A percentile compares a stretch with the other conserved stretches of the same genome.
phyloP scores from a whole-genome alignment of 2,329 filamentous ascomycete species.

The Rhinocladiella mackenziei region DNA sequence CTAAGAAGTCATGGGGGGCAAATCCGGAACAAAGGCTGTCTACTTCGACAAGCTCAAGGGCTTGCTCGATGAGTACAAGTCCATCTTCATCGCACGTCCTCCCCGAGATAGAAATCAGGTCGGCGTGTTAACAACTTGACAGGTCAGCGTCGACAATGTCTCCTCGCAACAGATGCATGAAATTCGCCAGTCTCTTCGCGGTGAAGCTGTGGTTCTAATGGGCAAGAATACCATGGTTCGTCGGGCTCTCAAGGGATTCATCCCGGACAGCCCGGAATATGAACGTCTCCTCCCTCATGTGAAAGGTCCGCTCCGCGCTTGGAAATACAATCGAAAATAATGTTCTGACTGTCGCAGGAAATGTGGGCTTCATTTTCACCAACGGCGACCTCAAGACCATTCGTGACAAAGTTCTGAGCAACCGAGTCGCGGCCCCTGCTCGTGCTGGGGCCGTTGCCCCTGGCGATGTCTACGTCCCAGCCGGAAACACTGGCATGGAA shows the following conservation, averaged over 20 bases:
- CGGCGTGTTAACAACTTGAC: conserved; percentile 11
- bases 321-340: conserved; percentile 6
- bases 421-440: conserved; percentile 96
- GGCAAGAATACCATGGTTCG: conserved; percentile 99
- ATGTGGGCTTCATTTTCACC: conserved; percentile 99
- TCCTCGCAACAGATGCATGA: conserved; percentile 99
- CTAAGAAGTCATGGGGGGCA: conserved; percentile 99
- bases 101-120: not conserved
- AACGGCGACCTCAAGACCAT: conserved; percentile 87
- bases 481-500: conserved; percentile 99
- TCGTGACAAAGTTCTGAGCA: conserved; percentile 90
- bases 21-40: conserved; percentile 83
- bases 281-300: conserved; percentile 95
- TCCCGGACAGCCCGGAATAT: conserved; percentile 88
- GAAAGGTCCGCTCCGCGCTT: conserved; percentile 55
- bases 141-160: conserved; percentile 81
- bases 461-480: conserved; percentile 87
- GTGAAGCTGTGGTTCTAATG: conserved; percentile 93
- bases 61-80: conserved; percentile 93
- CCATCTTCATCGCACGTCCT: conserved; percentile 78
- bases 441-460: conserved; percentile 97
- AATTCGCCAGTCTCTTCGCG: conserved; percentile 88
- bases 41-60: conserved; percentile 99
- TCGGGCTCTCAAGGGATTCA: conserved; percentile 94
- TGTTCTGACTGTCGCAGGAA: conserved; percentile 52